Evolutionary conservation across 371 early-diverging fungal species (phyloP).

Genomic region (Sporodiniella umbellata): DNA sequence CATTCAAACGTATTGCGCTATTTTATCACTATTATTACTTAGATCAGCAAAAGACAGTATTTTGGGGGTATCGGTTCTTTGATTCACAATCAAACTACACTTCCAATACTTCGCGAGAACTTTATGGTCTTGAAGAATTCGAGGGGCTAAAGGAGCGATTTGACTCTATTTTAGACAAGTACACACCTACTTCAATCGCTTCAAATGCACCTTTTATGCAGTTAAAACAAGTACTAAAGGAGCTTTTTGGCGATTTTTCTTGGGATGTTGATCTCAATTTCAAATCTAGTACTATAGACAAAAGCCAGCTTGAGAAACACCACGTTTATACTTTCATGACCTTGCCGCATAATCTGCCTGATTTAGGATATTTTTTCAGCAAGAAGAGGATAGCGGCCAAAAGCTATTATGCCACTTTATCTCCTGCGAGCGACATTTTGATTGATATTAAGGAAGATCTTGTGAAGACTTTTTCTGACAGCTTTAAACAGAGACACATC

Average conservation of each 20-base stretch:
- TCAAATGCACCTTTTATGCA: constrained; percentile 7
- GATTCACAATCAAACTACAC: not conserved
- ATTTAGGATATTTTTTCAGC: not conserved
- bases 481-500: not conserved
- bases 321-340: constrained; percentile 1
- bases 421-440: not conserved
- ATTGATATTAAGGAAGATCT: not conserved
- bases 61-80: not conserved
- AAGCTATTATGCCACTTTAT: not conserved
- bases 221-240: constrained; percentile 15
- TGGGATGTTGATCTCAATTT: constrained; percentile 8
- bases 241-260: constrained; percentile 16
- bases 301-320: not conserved
- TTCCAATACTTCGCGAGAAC: not conserved
- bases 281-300: not conserved
- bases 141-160: not conserved
- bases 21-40: not conserved
- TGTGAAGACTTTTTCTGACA: not conserved
- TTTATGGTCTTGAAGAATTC: not conserved
- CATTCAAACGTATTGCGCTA: not conserved
- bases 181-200: not conserved
- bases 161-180: not conserved
- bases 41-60: not conserved
- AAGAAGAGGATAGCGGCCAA: not conserved
- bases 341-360: not conserved